These are phyloP conservation scores for Monosporozyma servazzii DNA, from an alignment of 805 yeast species.

Conservation along the genomic window DNA sequence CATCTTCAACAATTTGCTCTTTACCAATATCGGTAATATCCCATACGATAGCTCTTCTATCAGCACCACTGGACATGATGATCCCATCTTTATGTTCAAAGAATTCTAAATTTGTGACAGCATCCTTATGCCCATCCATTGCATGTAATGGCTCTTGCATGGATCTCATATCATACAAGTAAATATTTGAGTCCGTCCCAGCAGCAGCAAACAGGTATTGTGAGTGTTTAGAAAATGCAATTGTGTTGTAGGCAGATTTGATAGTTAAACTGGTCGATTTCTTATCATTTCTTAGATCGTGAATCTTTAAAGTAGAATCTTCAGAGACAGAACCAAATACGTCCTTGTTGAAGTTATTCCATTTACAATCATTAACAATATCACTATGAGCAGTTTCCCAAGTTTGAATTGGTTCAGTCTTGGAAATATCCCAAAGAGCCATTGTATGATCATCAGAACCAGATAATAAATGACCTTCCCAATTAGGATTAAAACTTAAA, in stretches of 20 bases:
- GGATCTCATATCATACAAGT: slow-evolving; percentile 54
- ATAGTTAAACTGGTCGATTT: slow-evolving; percentile 15
- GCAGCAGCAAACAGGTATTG: slow-evolving; percentile 57
- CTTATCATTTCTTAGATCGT: slow-evolving; percentile 39
- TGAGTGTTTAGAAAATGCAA: slow-evolving; percentile 58
- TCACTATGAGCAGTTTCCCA: slow-evolving; percentile 37
- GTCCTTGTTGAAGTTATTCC: slow-evolving; percentile 47
- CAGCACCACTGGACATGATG: slow-evolving; percentile 67
- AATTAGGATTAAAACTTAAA: slow-evolving; percentile 50
- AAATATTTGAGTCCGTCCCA: slow-evolving; percentile 56
- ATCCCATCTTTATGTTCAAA: slow-evolving; percentile 71
- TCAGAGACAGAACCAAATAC: slow-evolving; percentile 69
- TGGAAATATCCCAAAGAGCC: slow-evolving; percentile 48
- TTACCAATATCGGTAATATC: slow-evolving; percentile 71
- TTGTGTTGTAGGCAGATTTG: slow-evolving; percentile 43
- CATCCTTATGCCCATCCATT: slow-evolving; percentile 71
- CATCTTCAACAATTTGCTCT: slow-evolving; percentile 79
- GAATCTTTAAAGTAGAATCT: slow-evolving; percentile 46
- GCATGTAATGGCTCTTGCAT: slow-evolving; percentile 46
- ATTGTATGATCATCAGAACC: slow-evolving; percentile 59
- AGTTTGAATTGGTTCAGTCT: slow-evolving; percentile 10
- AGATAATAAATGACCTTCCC: slow-evolving; percentile 44
- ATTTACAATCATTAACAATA: slow-evolving; percentile 68
- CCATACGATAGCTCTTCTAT: slow-evolving; percentile 74
- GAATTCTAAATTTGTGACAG: slow-evolving; percentile 67